Conservation (phyloP, 176 grass and related monocot genomes). For the Avena eriantha region DNA sequence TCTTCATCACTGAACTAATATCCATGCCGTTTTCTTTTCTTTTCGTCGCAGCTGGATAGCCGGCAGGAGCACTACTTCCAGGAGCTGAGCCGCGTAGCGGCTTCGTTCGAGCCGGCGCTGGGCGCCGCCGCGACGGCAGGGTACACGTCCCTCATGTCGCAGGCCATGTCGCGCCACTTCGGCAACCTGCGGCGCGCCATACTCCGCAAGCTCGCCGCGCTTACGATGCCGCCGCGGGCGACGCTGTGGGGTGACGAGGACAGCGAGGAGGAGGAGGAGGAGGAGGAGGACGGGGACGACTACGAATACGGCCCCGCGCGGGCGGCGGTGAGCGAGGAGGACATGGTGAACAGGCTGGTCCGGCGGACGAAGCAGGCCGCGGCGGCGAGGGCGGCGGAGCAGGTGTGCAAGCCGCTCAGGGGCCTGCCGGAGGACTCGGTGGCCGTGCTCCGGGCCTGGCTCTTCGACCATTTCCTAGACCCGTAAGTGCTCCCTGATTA, state of each 20-base stretch:
- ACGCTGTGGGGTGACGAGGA: not conserved
- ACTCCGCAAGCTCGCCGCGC: conserved; percentile 56
- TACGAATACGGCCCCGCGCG: not conserved
- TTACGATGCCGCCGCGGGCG: conserved; percentile 29
- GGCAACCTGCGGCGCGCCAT: conserved; percentile 76
- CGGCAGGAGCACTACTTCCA: conserved; percentile 76
- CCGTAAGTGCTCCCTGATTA: conserved; percentile 64
- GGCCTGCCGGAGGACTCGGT: conserved; percentile 85
- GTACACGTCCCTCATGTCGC: conserved; percentile 82
- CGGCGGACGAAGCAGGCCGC: conserved; percentile 55
- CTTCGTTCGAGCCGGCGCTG: conserved; percentile 73
- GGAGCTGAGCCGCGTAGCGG: conserved; percentile 66
- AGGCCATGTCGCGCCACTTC: conserved; percentile 93
- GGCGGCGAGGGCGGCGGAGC: conserved; percentile 61
- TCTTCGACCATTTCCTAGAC: conserved; percentile 94
- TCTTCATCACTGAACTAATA: not conserved
- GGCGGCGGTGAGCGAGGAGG: conserved; percentile 21
- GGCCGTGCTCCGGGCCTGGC: conserved; percentile 82
- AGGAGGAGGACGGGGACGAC: not conserved
- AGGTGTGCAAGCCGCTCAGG: conserved; percentile 75
- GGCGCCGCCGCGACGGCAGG: conserved; percentile 60
- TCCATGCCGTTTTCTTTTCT: not conserved
- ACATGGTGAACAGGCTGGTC: conserved; percentile 49
- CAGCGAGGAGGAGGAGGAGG: not conserved
- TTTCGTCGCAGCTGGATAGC: conserved; percentile 69